Evolutionary conservation across 257 asterid species (phyloP), one percentile per base, ranked within the genome.

Genomic region (Hygrophila difformis): DNA sequence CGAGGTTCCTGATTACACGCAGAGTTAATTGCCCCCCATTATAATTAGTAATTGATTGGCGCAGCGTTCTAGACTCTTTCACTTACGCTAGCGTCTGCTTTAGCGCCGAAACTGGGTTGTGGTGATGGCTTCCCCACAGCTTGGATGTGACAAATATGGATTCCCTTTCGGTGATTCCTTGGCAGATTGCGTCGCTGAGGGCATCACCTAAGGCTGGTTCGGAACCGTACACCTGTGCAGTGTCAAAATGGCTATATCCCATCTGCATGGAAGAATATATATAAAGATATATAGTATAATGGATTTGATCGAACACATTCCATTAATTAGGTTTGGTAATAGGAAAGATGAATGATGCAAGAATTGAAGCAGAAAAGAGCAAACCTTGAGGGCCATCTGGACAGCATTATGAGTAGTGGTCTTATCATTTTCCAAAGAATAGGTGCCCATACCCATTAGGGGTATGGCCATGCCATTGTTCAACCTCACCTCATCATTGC

Each of bases 191-290:
- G 18, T 69, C 59, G 12, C 54, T 39, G 31, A 87, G 44, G 2
- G 93, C 95, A 28, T 61, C 70, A n/a, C 97, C 93, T 10, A 87
- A 19, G 6, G 94, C 81, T 0, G 69, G 64, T 60, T 87, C 95
- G 0, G 97, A 87, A 3, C 95, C 97, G 23, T 87, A 83, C 44
- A 83, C 57, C 31, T 64, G 79, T 0, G 97, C 97, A 1, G 95
- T 83, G 65, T 87, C 97, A 11, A 87, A 87, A 47, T 83, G 97
- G n/a, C 62, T 57, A 55, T 80, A 87, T 0, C 95, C 93, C 79
- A 76, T 68, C 97, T 87, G 73, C 47, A 24, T 3, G 13, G 31
- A 19, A 24, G 13, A 13, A 46, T 24, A 41, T n/a, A n/a, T n/a
- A n/a, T n/a, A n/a, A n/a, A n/a, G n/a, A n/a, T n/a, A n/a, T n/a